phyloP scores from a whole-genome alignment of 257 asterid species.

The Solanum pinnatisectum region DNA sequence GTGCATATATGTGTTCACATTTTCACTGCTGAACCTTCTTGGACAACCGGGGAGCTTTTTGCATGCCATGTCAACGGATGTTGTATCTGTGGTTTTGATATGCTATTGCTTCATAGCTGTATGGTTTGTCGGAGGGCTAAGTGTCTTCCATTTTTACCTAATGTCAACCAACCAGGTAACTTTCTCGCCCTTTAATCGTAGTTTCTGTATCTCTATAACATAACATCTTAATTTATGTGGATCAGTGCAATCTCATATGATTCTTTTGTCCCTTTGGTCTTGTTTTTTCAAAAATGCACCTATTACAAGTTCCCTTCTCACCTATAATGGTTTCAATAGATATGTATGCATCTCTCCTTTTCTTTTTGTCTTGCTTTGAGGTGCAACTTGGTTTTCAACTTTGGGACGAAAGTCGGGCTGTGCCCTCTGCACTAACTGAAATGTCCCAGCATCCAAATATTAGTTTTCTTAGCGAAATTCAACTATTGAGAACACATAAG shows the following conservation, averaged over 20 bases:
- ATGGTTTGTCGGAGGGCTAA: constrained; percentile 94
- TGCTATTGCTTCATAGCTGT: constrained; percentile 71
- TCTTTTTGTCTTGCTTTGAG: background rate
- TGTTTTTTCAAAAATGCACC: background rate
- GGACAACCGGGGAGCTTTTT: constrained; percentile 38
- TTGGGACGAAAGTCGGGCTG: background rate
- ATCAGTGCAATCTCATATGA: background rate
- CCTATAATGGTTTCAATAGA: background rate
- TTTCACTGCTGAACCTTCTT: constrained; percentile 58
- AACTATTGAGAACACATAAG: background rate
- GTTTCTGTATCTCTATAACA: background rate
- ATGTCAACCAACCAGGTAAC: constrained; percentile 81
- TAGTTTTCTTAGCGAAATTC: background rate
- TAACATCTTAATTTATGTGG: background rate
- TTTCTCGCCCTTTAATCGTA: background rate
- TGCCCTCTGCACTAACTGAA: background rate
- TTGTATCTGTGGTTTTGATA: constrained; percentile 43
- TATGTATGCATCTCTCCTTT: background rate
- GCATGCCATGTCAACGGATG: constrained; percentile 49
- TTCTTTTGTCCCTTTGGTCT: background rate
- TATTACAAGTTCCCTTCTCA: background rate
- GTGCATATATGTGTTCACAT: constrained; percentile 81
- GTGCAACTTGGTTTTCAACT: background rate
- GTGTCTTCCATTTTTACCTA: constrained; percentile 70
- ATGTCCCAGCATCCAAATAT: background rate